phyloP scores from a whole-genome alignment of 2,329 filamentous ascomycete species.

The Aspergillus sp. region DNA sequence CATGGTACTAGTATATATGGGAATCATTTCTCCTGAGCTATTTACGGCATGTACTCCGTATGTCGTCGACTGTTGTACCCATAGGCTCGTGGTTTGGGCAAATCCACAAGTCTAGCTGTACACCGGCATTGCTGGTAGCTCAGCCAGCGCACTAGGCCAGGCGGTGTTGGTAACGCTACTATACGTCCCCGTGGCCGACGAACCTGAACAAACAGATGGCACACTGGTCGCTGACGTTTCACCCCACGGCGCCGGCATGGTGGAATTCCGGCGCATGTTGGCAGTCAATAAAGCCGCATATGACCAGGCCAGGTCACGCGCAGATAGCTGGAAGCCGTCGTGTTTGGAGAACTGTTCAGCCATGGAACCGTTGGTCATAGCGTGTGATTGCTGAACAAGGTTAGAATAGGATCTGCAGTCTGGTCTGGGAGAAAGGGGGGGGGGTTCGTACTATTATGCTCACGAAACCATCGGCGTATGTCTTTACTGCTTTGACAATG shows the following conservation, averaged over 20 bases:
- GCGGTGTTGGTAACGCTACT: slow-evolving; percentile 23
- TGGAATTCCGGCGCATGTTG: slow-evolving; percentile 23
- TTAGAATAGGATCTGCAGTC: background rate
- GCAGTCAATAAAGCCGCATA: slow-evolving; percentile 37
- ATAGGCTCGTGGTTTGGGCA: too few species aligned
- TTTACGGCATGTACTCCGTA: too few species aligned
- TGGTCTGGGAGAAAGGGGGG: background rate
- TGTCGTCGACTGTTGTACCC: too few species aligned
- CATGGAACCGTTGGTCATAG: slow-evolving; percentile 24
- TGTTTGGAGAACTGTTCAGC: slow-evolving; percentile 34
- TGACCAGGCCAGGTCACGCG: slow-evolving; percentile 39
- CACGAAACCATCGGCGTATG: slow-evolving; percentile 54
- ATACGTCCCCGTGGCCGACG: slow-evolving; percentile 28
- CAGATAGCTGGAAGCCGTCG: slow-evolving; percentile 30
- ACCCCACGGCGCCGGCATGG: slow-evolving; percentile 29
- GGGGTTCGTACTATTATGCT: slow-evolving; percentile 30
- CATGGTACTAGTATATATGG: too few species aligned
- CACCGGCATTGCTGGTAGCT: too few species aligned
- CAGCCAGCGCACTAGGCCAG: slow-evolving; percentile 22
- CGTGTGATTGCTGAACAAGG: slow-evolving; percentile 17
- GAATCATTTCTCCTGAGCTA: too few species aligned
- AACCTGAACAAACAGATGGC: slow-evolving; percentile 21
- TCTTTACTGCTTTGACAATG: slow-evolving; percentile 53
- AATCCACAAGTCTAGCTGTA: too few species aligned
- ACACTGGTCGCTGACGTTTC: slow-evolving; percentile 23